Evolutionary conservation across 2,329 filamentous ascomycete genomes (phyloP), one percentile per base, ranked within the genome.

Genomic region (Lasiodiplodia citricola): DNA sequence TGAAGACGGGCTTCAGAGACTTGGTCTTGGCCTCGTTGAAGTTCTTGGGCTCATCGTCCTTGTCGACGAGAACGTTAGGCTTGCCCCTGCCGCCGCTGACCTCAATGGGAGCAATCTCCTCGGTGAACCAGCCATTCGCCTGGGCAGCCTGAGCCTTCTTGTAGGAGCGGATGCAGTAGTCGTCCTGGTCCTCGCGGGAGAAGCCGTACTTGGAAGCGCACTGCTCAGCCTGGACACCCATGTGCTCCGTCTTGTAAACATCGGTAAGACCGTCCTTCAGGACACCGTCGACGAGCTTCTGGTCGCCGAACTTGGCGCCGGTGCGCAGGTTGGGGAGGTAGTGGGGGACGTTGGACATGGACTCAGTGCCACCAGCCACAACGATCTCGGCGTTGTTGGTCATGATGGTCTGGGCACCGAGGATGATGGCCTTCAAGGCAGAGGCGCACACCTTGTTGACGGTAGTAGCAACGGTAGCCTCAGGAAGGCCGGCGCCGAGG

Each of bases 381-480:
- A 99, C 90, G 73, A 97, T 91, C 75, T 93, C 91, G 72, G 95
- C 95, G 79, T 93, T 97, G 74, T 96, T 95, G 66, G 94, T 97
- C 81, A 98, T 94, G 85, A 99, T 99, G 76, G 95, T 97, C 83
- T 98, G 96, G 64, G 95, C 93, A 74, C 92, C 96, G 70, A 99
- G 87, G 73, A 97, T 93, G 78, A 99, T 91, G 74, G 96, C 93
- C 87, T 99, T 99, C 80, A 97, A 85, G 55, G 91, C 91, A 11
- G 94, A 97, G 72, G 96, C 96, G 87, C 96, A 99, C 80, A 99
- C 96, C 86, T 99, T 99, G 91, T 99, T 99, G 78, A 99, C 89
- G 65, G 94, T 97, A 56, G 96, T 99, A 83, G 91, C 92, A 74
- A 96, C 88, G 72, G 92, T 92, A 67, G 87, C 87, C 72, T 96